phyloP scores from a whole-genome alignment of 805 yeast genomes.

The Suhomyces canberraensis region DNA sequence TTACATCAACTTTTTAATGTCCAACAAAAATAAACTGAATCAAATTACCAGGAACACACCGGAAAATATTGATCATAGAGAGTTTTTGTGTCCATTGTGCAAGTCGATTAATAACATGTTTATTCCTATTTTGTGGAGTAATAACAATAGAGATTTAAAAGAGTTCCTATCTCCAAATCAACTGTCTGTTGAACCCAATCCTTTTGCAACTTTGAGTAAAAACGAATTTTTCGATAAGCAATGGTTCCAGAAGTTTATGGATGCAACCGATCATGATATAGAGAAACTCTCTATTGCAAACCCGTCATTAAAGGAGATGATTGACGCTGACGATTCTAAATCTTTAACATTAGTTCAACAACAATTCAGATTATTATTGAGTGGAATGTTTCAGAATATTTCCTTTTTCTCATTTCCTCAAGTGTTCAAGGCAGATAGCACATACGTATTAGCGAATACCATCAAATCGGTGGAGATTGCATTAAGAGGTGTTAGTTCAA shows the following conservation, averaged over 20 bases:
- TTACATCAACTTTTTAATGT: conserved; percentile 57
- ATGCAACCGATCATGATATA: conserved; percentile 20
- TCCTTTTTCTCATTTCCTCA: conserved; percentile 38
- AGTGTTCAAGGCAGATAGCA: conserved; percentile 32
- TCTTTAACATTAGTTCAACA: conserved; percentile 17
- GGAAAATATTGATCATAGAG: conserved; percentile 65
- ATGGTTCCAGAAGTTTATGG: conserved; percentile 27
- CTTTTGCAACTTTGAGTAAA: conserved; percentile 15
- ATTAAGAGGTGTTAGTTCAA: conserved; percentile 48
- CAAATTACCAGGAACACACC: conserved; percentile 84
- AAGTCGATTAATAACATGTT: conserved; percentile 82
- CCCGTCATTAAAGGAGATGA: conserved; percentile 26
- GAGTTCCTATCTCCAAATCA: conserved; percentile 13
- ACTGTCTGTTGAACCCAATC: not conserved
- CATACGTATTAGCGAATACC: conserved; percentile 47
- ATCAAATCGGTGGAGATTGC: conserved; percentile 65
- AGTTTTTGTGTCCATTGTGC: conserved; percentile 87
- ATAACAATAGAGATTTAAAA: conserved; percentile 37
- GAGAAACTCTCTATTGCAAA: conserved; percentile 23
- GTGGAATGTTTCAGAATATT: conserved; percentile 34
- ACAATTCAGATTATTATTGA: conserved; percentile 26
- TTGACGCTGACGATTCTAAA: conserved; percentile 16
- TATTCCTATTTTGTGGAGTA: conserved; percentile 66
- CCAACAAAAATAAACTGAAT: conserved; percentile 53
- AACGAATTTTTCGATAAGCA: conserved; percentile 13